phyloP scores from a whole-genome alignment of 2,329 filamentous ascomycete species.

The Penicillium psychrosexuale region DNA sequence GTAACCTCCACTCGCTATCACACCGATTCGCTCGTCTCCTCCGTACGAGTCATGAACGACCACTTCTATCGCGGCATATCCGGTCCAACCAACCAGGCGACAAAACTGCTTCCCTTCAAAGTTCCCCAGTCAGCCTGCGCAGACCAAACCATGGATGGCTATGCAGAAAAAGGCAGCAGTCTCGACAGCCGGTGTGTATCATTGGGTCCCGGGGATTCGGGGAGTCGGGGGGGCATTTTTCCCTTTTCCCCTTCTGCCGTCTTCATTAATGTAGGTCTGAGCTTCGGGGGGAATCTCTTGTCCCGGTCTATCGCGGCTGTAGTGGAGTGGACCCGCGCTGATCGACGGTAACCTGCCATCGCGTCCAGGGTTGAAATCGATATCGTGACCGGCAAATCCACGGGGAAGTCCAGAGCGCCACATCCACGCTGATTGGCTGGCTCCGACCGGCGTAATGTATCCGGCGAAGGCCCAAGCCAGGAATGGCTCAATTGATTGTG shows the following conservation, averaged over 20 bases:
- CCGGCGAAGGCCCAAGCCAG: background rate
- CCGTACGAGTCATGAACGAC: background rate
- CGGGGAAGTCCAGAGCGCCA: background rate
- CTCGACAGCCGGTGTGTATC: background rate
- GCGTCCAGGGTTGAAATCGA: background rate
- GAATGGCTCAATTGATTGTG: background rate
- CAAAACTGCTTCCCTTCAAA: background rate
- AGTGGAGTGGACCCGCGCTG: background rate
- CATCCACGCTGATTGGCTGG: background rate
- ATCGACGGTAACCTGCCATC: background rate
- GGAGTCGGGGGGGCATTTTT: background rate
- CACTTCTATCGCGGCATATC: no score
- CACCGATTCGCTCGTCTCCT: background rate
- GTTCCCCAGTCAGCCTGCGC: background rate
- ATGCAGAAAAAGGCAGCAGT: background rate
- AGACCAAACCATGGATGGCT: conserved; percentile 2
- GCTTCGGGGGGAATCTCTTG: background rate
- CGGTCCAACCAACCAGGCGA: background rate
- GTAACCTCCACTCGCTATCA: background rate
- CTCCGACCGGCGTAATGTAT: background rate
- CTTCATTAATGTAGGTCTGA: background rate
- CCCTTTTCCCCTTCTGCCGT: background rate
- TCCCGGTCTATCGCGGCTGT: background rate
- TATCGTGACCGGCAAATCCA: background rate
- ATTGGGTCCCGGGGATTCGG: background rate